phyloP scores from a whole-genome alignment of 116 monocot genomes.

The Dioscorea cayenensis region DNA sequence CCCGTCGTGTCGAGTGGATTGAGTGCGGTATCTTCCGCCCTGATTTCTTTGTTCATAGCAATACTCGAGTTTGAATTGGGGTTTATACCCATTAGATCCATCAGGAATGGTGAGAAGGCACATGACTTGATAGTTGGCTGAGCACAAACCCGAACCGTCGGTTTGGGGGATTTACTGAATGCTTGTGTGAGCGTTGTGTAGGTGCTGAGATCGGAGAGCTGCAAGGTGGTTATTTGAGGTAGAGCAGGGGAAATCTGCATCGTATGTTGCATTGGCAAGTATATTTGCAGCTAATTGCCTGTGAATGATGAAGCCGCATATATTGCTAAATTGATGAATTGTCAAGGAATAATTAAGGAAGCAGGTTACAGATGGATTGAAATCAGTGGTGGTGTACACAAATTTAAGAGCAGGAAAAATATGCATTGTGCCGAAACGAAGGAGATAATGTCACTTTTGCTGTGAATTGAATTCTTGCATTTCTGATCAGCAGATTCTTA shows the following conservation, averaged over 20 bases:
- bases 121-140: slow-evolving; percentile 25
- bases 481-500: neutral
- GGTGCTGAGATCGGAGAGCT: slow-evolving; percentile 36
- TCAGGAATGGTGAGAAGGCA: slow-evolving; percentile 28
- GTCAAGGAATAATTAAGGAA: slow-evolving; percentile 31
- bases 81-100: no score
- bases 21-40: no score
- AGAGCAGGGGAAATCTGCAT: slow-evolving; percentile 31
- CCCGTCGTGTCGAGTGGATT: no score
- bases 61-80: no score
- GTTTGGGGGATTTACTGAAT: slow-evolving; percentile 45
- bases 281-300: slow-evolving; percentile 19
- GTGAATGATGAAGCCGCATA: slow-evolving; percentile 27
- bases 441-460: slow-evolving; percentile 18
- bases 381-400: slow-evolving; percentile 23
- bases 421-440: slow-evolving; percentile 3
- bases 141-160: slow-evolving; percentile 13
- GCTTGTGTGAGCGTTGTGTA: slow-evolving; percentile 32
- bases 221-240: slow-evolving; percentile 37
- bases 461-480: slow-evolving; percentile 24
- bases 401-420: slow-evolving; percentile 39
- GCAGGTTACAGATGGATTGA: slow-evolving; percentile 53
- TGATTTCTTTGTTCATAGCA: no score
- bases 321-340: slow-evolving; percentile 38
- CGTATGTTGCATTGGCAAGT: slow-evolving; percentile 34